A percentile compares a stretch with the other conserved stretches of the same genome.
These are phyloP conservation scores for Vickermania ingenoplastis DNA, from an alignment of 208 protist genomes.

Conservation along the genomic window DNA sequence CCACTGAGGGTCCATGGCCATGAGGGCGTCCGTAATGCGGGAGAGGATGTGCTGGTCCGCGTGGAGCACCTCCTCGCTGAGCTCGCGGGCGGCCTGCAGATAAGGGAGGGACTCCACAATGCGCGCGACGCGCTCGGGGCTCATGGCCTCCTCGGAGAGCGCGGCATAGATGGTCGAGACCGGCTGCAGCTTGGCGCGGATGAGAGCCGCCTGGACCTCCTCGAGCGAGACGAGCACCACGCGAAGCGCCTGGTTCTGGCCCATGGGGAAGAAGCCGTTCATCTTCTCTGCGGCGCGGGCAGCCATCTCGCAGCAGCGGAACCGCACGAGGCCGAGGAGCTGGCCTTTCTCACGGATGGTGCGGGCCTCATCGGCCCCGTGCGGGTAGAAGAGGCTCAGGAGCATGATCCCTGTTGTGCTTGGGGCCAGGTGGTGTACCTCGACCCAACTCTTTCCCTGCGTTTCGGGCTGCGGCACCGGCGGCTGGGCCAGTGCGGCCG, in stretches of 20 bases:
- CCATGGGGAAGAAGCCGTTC: slow-evolving; percentile 70
- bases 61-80: slow-evolving; percentile 35
- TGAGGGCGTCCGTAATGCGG: slow-evolving; percentile 28
- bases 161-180: neutral
- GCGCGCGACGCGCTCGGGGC: neutral
- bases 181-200: slow-evolving; percentile 1
- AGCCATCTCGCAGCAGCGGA: slow-evolving; percentile 56
- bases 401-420: slow-evolving; percentile 41
- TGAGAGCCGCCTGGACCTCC: slow-evolving; percentile 34
- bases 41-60: slow-evolving; percentile 28
- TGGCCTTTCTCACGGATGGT: slow-evolving; percentile 21
- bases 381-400: slow-evolving; percentile 74
- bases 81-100: slow-evolving; percentile 16
- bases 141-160: neutral
- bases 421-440: slow-evolving; percentile 39
- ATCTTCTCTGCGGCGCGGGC: slow-evolving; percentile 64
- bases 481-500: neutral
- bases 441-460: slow-evolving; percentile 45
- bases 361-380: slow-evolving; percentile 76
- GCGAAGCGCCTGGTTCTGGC: slow-evolving; percentile 48
- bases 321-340: slow-evolving; percentile 65
- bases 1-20: slow-evolving; percentile 20
- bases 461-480: neutral
- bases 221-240: slow-evolving; percentile 37
- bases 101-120: neutral